Base-by-base conservation (phyloP, 108 stramenopile species). In the Fistulifera pelliculosa region DNA sequence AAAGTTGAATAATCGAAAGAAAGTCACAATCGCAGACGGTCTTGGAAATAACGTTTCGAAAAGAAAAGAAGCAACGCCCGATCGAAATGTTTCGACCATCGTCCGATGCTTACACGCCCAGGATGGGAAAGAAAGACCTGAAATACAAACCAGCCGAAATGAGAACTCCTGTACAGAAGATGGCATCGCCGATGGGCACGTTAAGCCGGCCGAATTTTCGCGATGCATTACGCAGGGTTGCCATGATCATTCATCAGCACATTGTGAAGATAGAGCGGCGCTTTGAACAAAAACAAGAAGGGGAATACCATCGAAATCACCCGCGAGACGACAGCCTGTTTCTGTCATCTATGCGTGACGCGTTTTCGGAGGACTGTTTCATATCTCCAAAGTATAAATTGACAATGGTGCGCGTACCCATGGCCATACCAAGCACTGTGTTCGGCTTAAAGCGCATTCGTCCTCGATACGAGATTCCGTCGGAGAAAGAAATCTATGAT, bases 221-320 rank as follows among this genome's bases (percentile, higher is more conserved):
- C 2, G 86, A 92, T 75, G 90, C 90, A 25, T 70, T 92, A 38
- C 71, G 81, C 3, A 79, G 90, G 22, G 90, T 92, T 17, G 90
- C 90, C 16, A 88, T 92, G 71, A 85, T 92, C 58, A 62, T 92
- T 17, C 81, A 82, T 17, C 83, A 85, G 56, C 90, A 92, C 64
- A 83, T 92, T 70, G 71, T 77, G 35, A 92, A 92, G 69, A 92
- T 92, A 55, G 90, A 92, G 58, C 55, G 56, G 22, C 74, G 90
- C 13, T 92, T 87, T 66, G 71, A 53, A 21, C 49, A 23, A 48
- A 73, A 44, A 38, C 27, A 17, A 21, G 44, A 17, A 6, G 8
- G 31, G n/a, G n/a, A n/a, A n/a, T n/a, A n/a, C 31, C 31, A 35
- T 35, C 31, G 31, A 35, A 35, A 35, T 8, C 25, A 35, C 6